Percentiles rank a stretch among this genome's conserved stretches.
phyloP scores from a whole-genome alignment of 768 basidiomycete species.

The Boletus pseudo-olivaceus region DNA sequence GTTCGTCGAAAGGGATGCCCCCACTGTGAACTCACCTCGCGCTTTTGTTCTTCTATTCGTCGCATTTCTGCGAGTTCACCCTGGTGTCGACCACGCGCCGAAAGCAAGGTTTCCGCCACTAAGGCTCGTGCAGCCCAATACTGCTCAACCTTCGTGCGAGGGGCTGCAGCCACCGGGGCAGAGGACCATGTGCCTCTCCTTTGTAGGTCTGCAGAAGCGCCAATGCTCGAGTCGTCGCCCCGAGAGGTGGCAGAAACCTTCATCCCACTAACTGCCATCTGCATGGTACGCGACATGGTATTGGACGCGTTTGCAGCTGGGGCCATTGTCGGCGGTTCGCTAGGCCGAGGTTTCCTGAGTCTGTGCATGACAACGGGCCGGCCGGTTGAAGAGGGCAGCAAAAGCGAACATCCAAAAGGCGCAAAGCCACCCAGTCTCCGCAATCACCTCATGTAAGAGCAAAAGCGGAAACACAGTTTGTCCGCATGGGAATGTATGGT shows the following conservation, averaged over 20 bases:
- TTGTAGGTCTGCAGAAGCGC: slow-evolving; percentile 2
- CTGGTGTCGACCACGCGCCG: slow-evolving; percentile 46
- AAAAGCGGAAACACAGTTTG: background rate
- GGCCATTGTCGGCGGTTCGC: background rate
- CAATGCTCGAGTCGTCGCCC: background rate
- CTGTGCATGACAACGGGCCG: slow-evolving; percentile 16
- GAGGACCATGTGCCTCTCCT: slow-evolving; percentile 14
- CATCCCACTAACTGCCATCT: slow-evolving; percentile 18
- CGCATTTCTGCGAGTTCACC: slow-evolving; percentile 45
- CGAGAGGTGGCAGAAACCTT: background rate
- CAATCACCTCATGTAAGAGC: background rate
- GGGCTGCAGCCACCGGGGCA: slow-evolving; percentile 19
- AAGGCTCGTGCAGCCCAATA: slow-evolving; percentile 70
- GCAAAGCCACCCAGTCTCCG: slow-evolving; percentile 2
- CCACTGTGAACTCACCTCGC: slow-evolving; percentile 36
- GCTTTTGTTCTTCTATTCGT: slow-evolving; percentile 42
- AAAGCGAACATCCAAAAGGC: background rate
- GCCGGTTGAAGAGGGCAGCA: background rate
- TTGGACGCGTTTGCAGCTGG: background rate
- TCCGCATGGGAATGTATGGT: background rate
- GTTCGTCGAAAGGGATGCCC: background rate
- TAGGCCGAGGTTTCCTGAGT: slow-evolving; percentile 20
- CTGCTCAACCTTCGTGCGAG: slow-evolving; percentile 40
- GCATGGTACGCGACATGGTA: slow-evolving; percentile 31
- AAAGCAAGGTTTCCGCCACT: slow-evolving; percentile 59